Evolutionary conservation across 805 yeast genomes (phyloP).

Genomic region (Spathaspora arborariae): DNA sequence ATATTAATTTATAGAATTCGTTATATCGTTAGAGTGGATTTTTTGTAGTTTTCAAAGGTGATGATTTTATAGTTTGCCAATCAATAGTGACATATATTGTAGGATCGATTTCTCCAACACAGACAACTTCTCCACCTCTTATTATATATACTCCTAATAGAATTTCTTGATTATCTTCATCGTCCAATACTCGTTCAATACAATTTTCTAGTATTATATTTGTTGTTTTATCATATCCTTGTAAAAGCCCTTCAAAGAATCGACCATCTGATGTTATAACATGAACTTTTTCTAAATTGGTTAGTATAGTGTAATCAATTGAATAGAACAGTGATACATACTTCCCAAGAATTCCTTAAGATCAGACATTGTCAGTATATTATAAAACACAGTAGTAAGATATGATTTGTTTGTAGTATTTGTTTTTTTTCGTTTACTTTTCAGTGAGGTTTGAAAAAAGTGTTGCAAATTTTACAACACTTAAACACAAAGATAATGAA

Average conservation of each 20-base stretch:
- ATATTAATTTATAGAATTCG: neutral
- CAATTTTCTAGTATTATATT: constrained; percentile 54
- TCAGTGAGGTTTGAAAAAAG: neutral
- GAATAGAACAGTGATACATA: constrained; percentile 19
- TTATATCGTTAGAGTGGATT: constrained; percentile 26
- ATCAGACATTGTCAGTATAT: constrained; percentile 22
- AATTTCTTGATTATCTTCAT: constrained; percentile 36
- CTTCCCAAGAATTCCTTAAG: constrained; percentile 29
- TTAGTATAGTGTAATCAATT: constrained; percentile 12
- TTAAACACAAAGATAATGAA: too few species aligned
- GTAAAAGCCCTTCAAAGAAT: constrained; percentile 38
- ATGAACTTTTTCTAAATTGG: constrained; percentile 33
- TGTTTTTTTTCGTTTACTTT: neutral
- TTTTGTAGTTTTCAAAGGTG: constrained; percentile 34
- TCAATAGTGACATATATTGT: constrained; percentile 37
- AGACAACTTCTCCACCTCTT: constrained; percentile 57
- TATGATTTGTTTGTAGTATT: neutral
- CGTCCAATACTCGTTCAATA: constrained; percentile 46
- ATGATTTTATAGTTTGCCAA: constrained; percentile 35
- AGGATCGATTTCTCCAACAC: constrained; percentile 52
- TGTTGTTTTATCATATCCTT: constrained; percentile 63
- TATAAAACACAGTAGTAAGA: neutral
- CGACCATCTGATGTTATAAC: constrained; percentile 43
- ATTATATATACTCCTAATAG: constrained; percentile 48
- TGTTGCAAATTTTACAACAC: neutral